Evolutionary conservation across 805 yeast genomes (phyloP), one percentile per base, ranked within the genome.

Genomic region (Candida vaughaniae): DNA sequence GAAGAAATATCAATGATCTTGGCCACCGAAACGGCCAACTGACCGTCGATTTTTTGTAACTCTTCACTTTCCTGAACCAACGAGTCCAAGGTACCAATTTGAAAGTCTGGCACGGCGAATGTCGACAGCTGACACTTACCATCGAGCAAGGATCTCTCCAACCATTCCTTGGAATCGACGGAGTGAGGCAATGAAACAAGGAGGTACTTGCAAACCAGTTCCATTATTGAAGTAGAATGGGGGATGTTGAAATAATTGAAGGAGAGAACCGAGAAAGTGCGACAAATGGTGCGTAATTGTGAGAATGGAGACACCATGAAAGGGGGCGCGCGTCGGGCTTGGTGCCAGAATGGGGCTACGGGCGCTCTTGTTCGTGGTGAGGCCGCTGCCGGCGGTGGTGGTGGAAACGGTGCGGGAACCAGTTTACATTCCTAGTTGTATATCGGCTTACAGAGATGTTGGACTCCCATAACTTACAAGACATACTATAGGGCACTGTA

Each of bases 71-170:
- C 90, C 51, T 84, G 80, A 37, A 93, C 95, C 42, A 93, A 73
- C 20, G 89, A 82, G 62, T 93, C 99, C 55, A 93, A 75, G 9
- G 98, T 90, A 19, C 97, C 97, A 45, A 93, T 87, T 61, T 93
- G 91, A 64, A 93, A 91, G 44, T 73, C 79, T 6, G 98, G 98
- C 35, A 89, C 70, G 23, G 70, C 66, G 41, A 85, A 76, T 38
- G 73, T 66, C 36, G 71, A 60, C 22, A 86, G 69, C 33, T 77
- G 80, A 27, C 75, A 71, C 48, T 68, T 73, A 15, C 89, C 90
- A 16, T 71, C 76, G 42, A 75, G 63, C 41, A 83, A 64, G 20
- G 66, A 58, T 35, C 71, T 60, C 46, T 80, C 78, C 41, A 86
- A 62, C 80, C 83, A 82, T 38, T 61, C 64, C 49, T 53, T 57